These are phyloP conservation scores for Withania somnifera DNA, from an alignment of 305 asterid species.

Conservation along the genomic window DNA sequence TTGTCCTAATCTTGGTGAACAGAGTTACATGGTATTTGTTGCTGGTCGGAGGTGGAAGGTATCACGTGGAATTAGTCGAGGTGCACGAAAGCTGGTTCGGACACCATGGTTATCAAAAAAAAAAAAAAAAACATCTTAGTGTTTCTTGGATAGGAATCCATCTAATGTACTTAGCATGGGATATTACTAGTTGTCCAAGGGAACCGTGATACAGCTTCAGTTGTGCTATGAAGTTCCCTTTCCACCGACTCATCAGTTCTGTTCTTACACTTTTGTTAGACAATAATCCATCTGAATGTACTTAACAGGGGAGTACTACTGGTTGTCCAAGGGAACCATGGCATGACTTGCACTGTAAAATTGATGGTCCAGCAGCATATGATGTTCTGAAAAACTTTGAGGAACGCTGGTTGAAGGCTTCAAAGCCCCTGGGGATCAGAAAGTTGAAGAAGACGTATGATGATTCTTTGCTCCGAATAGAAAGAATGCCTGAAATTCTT, in stretches of 20 bases:
- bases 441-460: constrained; percentile 24
- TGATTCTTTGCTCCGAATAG: constrained; percentile 33
- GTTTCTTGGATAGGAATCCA: background rate
- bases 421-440: constrained; percentile 25
- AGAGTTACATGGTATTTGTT: no score
- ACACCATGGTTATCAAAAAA: no score
- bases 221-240: background rate
- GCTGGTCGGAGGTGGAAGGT: no score
- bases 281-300: background rate
- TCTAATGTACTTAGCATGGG: constrained; percentile 11
- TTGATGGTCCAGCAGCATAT: constrained; percentile 65
- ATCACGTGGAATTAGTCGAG: no score
- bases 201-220: constrained; percentile 53
- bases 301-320: constrained; percentile 23
- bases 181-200: constrained; percentile 32
- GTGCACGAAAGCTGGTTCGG: no score
- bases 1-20: no score
- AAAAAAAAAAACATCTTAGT: background rate
- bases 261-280: background rate
- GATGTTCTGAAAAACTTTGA: constrained; percentile 56
- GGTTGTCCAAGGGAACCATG: constrained; percentile 66
- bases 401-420: constrained; percentile 54
- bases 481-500: constrained; percentile 35
- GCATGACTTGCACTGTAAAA: constrained; percentile 60
- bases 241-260: no score